These are phyloP conservation scores for Plectranthus barbatus DNA, from an alignment of 257 asterid genomes.

Conservation along the genomic window DNA sequence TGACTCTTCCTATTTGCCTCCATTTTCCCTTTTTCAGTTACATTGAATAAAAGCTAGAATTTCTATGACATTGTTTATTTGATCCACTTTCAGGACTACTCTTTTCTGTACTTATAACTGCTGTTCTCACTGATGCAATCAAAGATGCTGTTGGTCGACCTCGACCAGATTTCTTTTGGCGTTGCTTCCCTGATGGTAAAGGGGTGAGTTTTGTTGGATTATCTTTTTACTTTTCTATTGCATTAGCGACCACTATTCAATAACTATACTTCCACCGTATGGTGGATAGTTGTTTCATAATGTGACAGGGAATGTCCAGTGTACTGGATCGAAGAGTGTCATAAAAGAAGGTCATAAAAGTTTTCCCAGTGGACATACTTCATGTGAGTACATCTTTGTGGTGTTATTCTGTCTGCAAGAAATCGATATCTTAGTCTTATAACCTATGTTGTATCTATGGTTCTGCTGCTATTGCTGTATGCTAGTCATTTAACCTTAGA, in stretches of 20 bases:
- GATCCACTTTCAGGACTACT: conserved; percentile 53
- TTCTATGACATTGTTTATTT: conserved; percentile 8
- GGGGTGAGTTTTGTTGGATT: conserved; percentile 42
- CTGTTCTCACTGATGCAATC: conserved; percentile 81
- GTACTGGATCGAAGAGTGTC: conserved; percentile 64
- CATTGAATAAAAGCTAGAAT: neutral
- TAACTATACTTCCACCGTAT: conserved; percentile 13
- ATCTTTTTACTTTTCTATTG: neutral
- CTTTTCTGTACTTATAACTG: conserved; percentile 72
- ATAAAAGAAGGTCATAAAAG: conserved; percentile 95
- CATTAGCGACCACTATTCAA: neutral
- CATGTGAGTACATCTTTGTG: conserved; percentile 51
- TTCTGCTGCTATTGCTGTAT: neutral
- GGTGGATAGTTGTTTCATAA: conserved; percentile 58
- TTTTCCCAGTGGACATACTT: conserved; percentile 94
- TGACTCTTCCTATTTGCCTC: conserved; percentile 7
- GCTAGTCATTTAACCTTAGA: neutral
- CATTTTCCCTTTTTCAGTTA: neutral
- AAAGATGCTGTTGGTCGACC: conserved; percentile 99
- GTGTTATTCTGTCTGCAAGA: neutral
- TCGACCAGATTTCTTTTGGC: conserved; percentile 98
- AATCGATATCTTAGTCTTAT: neutral
- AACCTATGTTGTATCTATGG: neutral
- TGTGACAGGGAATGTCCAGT: conserved; percentile 67
- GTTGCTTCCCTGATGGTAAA: conserved; percentile 92